Percentiles rank a stretch among this genome's conserved stretches.
These are phyloP conservation scores for Hamamelis virginiana DNA, from an alignment of 164 flowering plant species.

Conservation along the genomic window DNA sequence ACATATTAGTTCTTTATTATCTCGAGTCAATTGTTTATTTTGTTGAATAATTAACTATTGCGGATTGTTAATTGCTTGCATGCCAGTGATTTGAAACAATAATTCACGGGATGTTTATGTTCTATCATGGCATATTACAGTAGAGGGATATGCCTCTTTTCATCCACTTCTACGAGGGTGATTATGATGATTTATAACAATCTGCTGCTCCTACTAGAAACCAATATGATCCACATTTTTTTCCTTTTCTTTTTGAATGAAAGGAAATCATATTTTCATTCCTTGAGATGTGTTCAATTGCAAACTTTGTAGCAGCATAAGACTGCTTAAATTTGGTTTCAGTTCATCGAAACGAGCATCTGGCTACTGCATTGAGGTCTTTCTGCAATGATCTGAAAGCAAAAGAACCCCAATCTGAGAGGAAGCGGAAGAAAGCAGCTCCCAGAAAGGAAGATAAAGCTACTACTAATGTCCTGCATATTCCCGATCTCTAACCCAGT, in stretches of 20 bases:
- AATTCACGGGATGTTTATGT: background rate
- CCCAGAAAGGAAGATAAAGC: slow-evolving; percentile 53
- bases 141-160: too few relatives aligned
- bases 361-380: slow-evolving; percentile 58
- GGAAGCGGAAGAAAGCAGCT: slow-evolving; percentile 72
- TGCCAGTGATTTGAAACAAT: background rate
- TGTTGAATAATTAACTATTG: too few relatives aligned
- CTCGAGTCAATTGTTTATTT: too few relatives aligned
- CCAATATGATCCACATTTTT: too few relatives aligned
- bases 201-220: too few relatives aligned
- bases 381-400: slow-evolving; percentile 63
- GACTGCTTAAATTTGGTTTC: slow-evolving; percentile 27
- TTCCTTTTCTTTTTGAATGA: too few relatives aligned
- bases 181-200: background rate
- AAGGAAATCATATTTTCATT: too few relatives aligned
- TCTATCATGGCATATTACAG: background rate
- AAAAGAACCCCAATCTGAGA: slow-evolving; percentile 71
- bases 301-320: too few relatives aligned
- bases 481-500: slow-evolving; percentile 27
- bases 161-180: background rate
- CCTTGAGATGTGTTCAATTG: too few relatives aligned
- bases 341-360: slow-evolving; percentile 90
- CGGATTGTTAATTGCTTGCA: too few relatives aligned
- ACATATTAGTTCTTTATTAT: too few relatives aligned
- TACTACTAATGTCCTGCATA: slow-evolving; percentile 30